Conservation (phyloP, 2,329 filamentous ascomycete genomes). For the Myotisia sp. region DNA sequence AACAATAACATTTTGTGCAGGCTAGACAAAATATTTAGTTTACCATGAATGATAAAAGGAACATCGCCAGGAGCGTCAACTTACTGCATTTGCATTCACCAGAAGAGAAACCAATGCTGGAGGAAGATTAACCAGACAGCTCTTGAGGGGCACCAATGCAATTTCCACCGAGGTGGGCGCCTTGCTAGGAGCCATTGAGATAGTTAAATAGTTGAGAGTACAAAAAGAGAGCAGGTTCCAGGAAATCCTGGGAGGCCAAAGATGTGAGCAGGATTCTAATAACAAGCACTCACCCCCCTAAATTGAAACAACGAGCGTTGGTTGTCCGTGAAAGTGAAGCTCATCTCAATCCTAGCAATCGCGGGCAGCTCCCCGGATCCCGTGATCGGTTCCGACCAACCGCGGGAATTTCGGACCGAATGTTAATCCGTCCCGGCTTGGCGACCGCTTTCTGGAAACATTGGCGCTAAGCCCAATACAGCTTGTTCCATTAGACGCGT, state of each 20-base stretch:
- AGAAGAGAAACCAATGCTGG: constrained; percentile 69
- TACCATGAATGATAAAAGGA: not conserved
- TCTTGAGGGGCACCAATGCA: constrained; percentile 75
- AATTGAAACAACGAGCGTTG: too few species aligned
- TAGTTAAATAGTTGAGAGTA: constrained; percentile 6
- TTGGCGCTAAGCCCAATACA: constrained; percentile 10
- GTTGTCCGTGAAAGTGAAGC: too few species aligned
- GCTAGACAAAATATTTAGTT: constrained; percentile 34
- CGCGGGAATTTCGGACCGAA: constrained; percentile 17
- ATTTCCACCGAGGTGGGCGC: constrained; percentile 62
- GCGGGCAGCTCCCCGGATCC: not conserved
- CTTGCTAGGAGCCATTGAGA: constrained; percentile 29
- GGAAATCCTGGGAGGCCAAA: too few species aligned
- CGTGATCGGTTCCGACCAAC: constrained; percentile 13
- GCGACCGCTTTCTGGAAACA: not conserved
- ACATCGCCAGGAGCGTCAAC: constrained; percentile 25
- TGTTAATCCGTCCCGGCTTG: constrained; percentile 21
- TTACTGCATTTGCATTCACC: constrained; percentile 77
- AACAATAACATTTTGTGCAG: constrained; percentile 90
- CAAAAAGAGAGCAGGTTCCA: not conserved
- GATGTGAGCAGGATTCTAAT: too few species aligned
- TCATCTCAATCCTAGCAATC: too few species aligned
- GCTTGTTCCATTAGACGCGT: constrained; percentile 8
- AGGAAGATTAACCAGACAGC: constrained; percentile 87
- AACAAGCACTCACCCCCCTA: too few species aligned